Evolutionary conservation across 495 filamentous ascomycete species (phyloP), one percentile per base, ranked within the genome.

Genomic region (Penicillium chermesinum): DNA sequence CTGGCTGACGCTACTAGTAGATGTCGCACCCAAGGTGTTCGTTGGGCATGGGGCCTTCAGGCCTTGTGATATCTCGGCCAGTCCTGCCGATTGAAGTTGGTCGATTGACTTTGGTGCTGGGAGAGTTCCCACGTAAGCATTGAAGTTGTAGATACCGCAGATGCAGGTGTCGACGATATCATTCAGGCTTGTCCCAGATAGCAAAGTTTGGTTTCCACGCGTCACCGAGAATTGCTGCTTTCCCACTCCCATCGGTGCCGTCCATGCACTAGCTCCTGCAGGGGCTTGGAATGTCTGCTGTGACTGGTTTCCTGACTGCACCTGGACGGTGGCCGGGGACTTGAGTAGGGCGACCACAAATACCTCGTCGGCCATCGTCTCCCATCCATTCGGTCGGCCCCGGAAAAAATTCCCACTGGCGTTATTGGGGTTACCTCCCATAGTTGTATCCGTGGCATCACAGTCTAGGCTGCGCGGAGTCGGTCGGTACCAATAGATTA

Each of bases 331-430:
- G 1, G 71, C 79, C 2, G 72, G 58, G 7, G 65, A 49, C 25
- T 60, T 76, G 20, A 81, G 65, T 35, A 82, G 52, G 0, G 79
- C 69, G 0, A 80, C 74, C 8, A 82, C 72, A 45, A 81, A 81
- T 18, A 82, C 69, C 1, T 66, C 54, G 38, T 82, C 78, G 25
- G 61, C 41, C 59, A 79, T 65, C 5, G 63, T 62, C 32, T 77
- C 59, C 49, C 56, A 67, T 3, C 76, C 78, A 45, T 78, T 64
- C 1, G 76, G 77, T 2, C 70, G 63, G n/a, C 75, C 75, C 22
- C 65, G 53, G 52, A 77, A 78, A 50, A 76, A 78, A 53, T 78
- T 75, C 17, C 57, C 57, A 25, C 57, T 58, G 1, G 41, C 59
- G 16, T 60, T 63, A 8, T 62, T 57, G 64, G 34, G 44, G 63